Evolutionary conservation across 495 filamentous ascomycete genomes (phyloP).

Genomic region (Daldinia loculata): DNA sequence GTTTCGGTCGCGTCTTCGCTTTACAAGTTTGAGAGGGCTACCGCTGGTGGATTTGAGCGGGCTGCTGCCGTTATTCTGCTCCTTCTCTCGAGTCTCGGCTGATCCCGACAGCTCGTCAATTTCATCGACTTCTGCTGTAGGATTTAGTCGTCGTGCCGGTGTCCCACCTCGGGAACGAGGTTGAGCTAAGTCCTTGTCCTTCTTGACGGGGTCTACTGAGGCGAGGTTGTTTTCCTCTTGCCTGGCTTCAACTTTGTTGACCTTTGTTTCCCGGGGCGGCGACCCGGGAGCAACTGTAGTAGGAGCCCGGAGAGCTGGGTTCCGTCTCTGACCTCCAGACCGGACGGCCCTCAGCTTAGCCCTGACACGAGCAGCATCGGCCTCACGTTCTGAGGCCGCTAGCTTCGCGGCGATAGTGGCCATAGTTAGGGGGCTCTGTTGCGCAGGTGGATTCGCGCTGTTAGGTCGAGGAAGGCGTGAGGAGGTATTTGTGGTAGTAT

Average conservation of each 20-base stretch:
- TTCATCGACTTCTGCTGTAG: slow-evolving; percentile 18
- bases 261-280: slow-evolving; percentile 1
- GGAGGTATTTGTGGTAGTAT: slow-evolving; percentile 34
- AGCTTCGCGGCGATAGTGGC: slow-evolving; percentile 64
- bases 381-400: slow-evolving; percentile 63
- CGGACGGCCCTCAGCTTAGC: slow-evolving; percentile 63
- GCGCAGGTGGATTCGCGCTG: slow-evolving; percentile 45
- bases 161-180: slow-evolving; percentile 4
- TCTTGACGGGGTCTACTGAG: slow-evolving; percentile 42
- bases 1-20: slow-evolving; percentile 59
- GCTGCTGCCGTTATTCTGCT: background rate
- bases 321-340: slow-evolving; percentile 32
- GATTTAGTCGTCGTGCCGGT: slow-evolving; percentile 2
- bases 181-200: slow-evolving; percentile 3
- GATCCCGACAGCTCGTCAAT: slow-evolving; percentile 42
- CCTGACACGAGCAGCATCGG: slow-evolving; percentile 63
- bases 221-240: slow-evolving; percentile 7
- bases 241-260: background rate
- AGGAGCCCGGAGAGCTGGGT: slow-evolving; percentile 17
- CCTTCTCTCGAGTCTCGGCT: background rate
- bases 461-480: slow-evolving; percentile 56
- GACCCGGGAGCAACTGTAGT: slow-evolving; percentile 21
- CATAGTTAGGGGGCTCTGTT: slow-evolving; percentile 62
- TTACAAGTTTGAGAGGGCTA: slow-evolving; percentile 23
- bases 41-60: background rate